phyloP scores from a whole-genome alignment of 2,329 filamentous ascomycete genomes.

The Fusarium multiceps region DNA sequence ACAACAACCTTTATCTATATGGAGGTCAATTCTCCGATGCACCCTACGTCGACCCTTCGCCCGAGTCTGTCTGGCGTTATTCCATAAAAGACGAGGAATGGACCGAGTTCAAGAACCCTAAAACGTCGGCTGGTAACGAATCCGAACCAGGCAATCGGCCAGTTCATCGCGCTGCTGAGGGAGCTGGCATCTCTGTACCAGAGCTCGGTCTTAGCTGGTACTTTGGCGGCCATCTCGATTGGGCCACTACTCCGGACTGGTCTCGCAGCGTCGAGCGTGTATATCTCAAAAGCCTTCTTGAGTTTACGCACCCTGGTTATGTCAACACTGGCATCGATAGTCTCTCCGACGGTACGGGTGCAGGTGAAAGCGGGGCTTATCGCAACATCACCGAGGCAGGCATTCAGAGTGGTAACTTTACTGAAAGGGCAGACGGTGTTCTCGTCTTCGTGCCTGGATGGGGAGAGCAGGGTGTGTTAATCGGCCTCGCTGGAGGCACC shows the following conservation, averaged over 20 bases:
- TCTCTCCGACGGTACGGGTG: constrained; percentile 64
- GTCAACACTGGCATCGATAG: constrained; percentile 70
- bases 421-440: constrained; percentile 78
- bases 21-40: constrained; percentile 78
- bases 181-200: constrained; percentile 76
- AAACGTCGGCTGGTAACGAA: constrained; percentile 71
- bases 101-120: constrained; percentile 70
- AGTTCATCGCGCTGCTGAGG: constrained; percentile 78
- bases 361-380: constrained; percentile 71
- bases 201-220: constrained; percentile 79
- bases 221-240: constrained; percentile 80
- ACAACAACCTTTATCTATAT: constrained; percentile 76
- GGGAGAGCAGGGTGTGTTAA: constrained; percentile 74
- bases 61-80: constrained; percentile 77
- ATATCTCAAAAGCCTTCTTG: constrained; percentile 78
- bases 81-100: constrained; percentile 68
- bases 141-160: constrained; percentile 65
- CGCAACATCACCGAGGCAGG: constrained; percentile 80
- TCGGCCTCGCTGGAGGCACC: constrained; percentile 79
- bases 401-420: constrained; percentile 73
- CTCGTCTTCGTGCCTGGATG: constrained; percentile 81
- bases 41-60: constrained; percentile 65
- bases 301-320: constrained; percentile 80
- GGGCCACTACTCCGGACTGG: constrained; percentile 71
- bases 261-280: constrained; percentile 70